Percentiles rank a stretch among this genome's conserved stretches.
phyloP scores from a whole-genome alignment of 257 asterid genomes.

The Marsdenia floribunda region DNA sequence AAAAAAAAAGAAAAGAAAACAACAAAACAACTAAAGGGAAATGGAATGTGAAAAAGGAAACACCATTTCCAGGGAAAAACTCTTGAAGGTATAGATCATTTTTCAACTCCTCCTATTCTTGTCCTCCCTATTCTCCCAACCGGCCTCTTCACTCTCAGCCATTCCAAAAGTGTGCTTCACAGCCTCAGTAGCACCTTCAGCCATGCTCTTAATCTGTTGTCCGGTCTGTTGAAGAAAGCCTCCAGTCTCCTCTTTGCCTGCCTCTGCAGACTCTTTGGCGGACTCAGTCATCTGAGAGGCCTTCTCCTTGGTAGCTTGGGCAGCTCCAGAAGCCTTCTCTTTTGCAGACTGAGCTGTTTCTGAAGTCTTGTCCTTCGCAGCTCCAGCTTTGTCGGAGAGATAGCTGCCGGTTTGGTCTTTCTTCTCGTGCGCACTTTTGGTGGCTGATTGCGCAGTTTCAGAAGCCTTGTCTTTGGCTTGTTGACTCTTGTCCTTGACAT shows the following conservation, averaged over 20 bases:
- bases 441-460: slow-evolving; percentile 16
- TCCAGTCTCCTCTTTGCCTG: slow-evolving; percentile 74
- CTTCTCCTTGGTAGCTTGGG: slow-evolving; percentile 63
- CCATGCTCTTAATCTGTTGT: slow-evolving; percentile 58
- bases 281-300: slow-evolving; percentile 51
- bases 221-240: slow-evolving; percentile 58
- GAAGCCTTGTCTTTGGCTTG: slow-evolving; percentile 39
- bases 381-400: slow-evolving; percentile 28
- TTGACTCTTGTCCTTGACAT: slow-evolving; percentile 46
- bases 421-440: slow-evolving; percentile 19
- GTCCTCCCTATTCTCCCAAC: background rate
- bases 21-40: background rate
- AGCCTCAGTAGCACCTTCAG: slow-evolving; percentile 69
- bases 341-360: slow-evolving; percentile 36
- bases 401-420: slow-evolving; percentile 18
- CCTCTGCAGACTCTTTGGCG: slow-evolving; percentile 53
- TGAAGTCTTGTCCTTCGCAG: slow-evolving; percentile 22
- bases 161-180: slow-evolving; percentile 51
- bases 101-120: background rate
- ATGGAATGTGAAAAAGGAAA: background rate
- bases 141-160: slow-evolving; percentile 25
- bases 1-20: too few relatives aligned
- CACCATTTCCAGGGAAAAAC: background rate
- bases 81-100: background rate
- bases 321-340: slow-evolving; percentile 45